Conservation (phyloP, 2,329 filamentous ascomycete genomes). For the Penicillium sp. region DNA sequence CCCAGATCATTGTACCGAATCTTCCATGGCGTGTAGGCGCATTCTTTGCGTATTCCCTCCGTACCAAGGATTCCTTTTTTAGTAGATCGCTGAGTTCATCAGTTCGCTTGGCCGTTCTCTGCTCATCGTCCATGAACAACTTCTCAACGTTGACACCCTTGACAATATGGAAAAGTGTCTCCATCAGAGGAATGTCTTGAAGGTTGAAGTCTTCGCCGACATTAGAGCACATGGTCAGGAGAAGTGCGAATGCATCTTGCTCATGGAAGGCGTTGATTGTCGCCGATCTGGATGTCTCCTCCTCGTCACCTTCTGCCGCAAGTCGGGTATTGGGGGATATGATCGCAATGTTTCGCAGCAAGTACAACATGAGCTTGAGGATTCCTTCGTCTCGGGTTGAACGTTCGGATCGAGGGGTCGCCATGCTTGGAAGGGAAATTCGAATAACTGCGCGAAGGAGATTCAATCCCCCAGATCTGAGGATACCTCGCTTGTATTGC, state of each 20-base stretch:
- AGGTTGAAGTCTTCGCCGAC: conserved; percentile 90
- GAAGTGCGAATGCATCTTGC: conserved; percentile 83
- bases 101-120: conserved; percentile 66
- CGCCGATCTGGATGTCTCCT: conserved; percentile 81
- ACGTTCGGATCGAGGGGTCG: conserved; percentile 71
- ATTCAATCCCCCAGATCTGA: conserved; percentile 75
- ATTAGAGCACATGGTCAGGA: conserved; percentile 85
- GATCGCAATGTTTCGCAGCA: conserved; percentile 83
- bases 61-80: conserved; percentile 79
- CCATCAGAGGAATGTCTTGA: conserved; percentile 85
- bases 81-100: conserved; percentile 74
- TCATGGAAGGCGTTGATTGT: conserved; percentile 86
- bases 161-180: conserved; percentile 87
- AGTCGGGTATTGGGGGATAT: conserved; percentile 73
- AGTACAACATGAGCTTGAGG: conserved; percentile 84
- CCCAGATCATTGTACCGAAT: conserved; percentile 97
- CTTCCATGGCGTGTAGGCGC: conserved; percentile 86
- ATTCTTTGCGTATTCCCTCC: conserved; percentile 71
- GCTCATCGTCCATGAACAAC: conserved; percentile 78
- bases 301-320: conserved; percentile 81
- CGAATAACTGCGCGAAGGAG: conserved; percentile 80
- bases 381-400: conserved; percentile 82
- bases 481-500: conserved; percentile 81
- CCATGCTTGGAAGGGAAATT: conserved; percentile 82
- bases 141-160: conserved; percentile 84